Conservation (phyloP, 768 basidiomycete genomes). For the Amanita fuliginea region DNA sequence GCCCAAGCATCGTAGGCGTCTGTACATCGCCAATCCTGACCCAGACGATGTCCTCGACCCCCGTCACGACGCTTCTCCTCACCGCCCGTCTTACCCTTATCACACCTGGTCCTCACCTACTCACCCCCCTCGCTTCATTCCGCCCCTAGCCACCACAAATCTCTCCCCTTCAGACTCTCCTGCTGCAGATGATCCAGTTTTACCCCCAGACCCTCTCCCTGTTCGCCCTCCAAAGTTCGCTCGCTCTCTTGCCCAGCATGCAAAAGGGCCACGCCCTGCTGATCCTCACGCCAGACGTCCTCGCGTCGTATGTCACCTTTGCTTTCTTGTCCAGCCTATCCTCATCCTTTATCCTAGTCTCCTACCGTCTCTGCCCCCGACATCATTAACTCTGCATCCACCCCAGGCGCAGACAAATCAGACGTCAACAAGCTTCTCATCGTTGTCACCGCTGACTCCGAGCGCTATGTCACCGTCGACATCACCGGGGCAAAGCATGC, state of each 20-base stretch:
- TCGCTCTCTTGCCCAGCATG: slow-evolving; percentile 15
- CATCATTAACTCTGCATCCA: slow-evolving; percentile 18
- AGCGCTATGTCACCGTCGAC: slow-evolving; percentile 62
- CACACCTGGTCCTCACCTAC: slow-evolving; percentile 7
- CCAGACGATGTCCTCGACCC: slow-evolving; percentile 30
- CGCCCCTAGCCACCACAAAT: slow-evolving; percentile 12
- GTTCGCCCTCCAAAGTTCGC: not conserved
- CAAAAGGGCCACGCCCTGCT: slow-evolving; percentile 3
- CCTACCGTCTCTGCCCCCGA: slow-evolving; percentile 29
- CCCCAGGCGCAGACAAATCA: slow-evolving; percentile 8
- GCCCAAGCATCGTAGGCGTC: slow-evolving; percentile 29
- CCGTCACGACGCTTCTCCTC: slow-evolving; percentile 15
- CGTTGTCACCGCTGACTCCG: slow-evolving; percentile 70
- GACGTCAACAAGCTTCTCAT: slow-evolving; percentile 34
- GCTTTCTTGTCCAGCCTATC: slow-evolving; percentile 1
- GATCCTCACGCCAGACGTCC: slow-evolving; percentile 15
- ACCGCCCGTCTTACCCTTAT: slow-evolving; percentile 2
- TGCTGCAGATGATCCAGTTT: slow-evolving; percentile 46
- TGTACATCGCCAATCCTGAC: slow-evolving; percentile 54
- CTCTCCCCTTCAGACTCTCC: slow-evolving; percentile 48
- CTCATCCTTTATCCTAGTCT: slow-evolving; percentile 23
- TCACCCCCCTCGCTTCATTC: slow-evolving; percentile 17
- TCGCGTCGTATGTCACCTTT: slow-evolving; percentile 21
- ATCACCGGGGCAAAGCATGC: slow-evolving; percentile 55
- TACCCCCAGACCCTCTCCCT: not conserved